Evolutionary conservation across 352 stramenopile species (phyloP).

Genomic region (Globisporangium middletonii): DNA sequence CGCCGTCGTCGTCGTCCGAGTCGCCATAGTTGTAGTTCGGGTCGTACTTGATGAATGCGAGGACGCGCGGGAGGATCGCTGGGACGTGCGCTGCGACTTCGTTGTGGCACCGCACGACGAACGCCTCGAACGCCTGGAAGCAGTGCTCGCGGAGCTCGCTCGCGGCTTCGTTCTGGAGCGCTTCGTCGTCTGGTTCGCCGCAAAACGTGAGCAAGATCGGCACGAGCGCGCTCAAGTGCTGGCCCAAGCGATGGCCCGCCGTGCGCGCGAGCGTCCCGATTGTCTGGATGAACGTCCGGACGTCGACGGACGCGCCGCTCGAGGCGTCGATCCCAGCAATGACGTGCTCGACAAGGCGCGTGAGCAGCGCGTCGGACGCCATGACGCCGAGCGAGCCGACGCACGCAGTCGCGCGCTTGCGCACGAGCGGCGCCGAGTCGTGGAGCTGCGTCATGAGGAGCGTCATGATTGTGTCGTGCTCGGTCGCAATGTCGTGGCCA

Average conservation of each 20-base stretch:
- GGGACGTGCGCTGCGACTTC: conserved; percentile 95
- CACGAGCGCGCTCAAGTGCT: conserved; percentile 94
- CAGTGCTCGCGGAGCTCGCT: conserved; percentile 97
- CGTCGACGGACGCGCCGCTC: conserved; percentile 54
- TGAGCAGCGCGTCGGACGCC: conserved; percentile 92
- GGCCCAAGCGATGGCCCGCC: conserved; percentile 93
- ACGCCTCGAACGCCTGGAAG: conserved; percentile 97
- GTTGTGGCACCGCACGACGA: conserved; percentile 94
- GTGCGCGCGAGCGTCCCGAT: conserved; percentile 96
- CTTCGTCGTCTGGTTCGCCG: conserved; percentile 88
- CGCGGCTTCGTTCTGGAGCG: conserved; percentile 89
- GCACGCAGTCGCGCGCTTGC: conserved; percentile 94
- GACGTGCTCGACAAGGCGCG: conserved; percentile 89
- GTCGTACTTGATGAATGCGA: conserved; percentile 96
- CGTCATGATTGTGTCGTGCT: conserved; percentile 90
- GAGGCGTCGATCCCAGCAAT: conserved; percentile 87
- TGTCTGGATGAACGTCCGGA: conserved; percentile 93
- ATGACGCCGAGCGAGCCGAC: conserved; percentile 95
- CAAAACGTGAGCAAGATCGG: conserved; percentile 96
- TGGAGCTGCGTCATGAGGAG: conserved; percentile 80
- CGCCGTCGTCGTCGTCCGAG: conserved; percentile 89
- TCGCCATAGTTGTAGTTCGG: conserved; percentile 98
- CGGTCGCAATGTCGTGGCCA: conserved; percentile 82
- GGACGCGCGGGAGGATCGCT: conserved; percentile 85
- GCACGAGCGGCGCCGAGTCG: conserved; percentile 83